Evolutionary conservation across 1,139 yeast species (phyloP).

Genomic region (Diutina sp.): DNA sequence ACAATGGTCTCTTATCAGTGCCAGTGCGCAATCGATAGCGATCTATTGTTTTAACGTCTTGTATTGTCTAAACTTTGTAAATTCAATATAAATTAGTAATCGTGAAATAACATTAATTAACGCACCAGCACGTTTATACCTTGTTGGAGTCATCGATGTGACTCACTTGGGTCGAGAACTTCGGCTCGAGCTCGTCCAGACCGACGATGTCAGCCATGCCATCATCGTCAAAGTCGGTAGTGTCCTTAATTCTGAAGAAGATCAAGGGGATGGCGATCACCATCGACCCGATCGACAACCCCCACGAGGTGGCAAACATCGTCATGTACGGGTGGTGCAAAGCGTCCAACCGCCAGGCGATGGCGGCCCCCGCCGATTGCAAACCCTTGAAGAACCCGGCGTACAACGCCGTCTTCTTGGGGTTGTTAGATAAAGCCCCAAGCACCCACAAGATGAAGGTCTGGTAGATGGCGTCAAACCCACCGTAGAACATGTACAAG

Average conservation of each 20-base stretch:
- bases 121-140: background rate
- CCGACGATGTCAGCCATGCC: slow-evolving; percentile 18
- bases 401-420: slow-evolving; percentile 42
- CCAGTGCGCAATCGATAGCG: no score
- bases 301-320: slow-evolving; percentile 47
- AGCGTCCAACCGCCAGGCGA: slow-evolving; percentile 49
- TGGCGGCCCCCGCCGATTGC: slow-evolving; percentile 53
- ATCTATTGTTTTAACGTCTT: no score
- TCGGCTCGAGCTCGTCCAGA: slow-evolving; percentile 14
- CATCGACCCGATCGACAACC: slow-evolving; percentile 38
- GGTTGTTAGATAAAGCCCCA: slow-evolving; percentile 47
- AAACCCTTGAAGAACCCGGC: slow-evolving; percentile 54
- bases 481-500: slow-evolving; percentile 48
- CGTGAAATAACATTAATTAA: background rate
- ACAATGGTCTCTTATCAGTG: no score
- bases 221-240: slow-evolving; percentile 27
- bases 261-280: slow-evolving; percentile 17
- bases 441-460: slow-evolving; percentile 41
- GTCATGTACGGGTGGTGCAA: slow-evolving; percentile 23
- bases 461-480: slow-evolving; percentile 46
- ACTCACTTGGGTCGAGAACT: slow-evolving; percentile 3
- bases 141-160: background rate
- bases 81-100: background rate
- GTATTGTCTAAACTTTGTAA: background rate
- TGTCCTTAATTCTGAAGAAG: slow-evolving; percentile 30